A percentile compares a stretch with the other conserved stretches of the same genome.
phyloP scores from a whole-genome alignment of 148 eudicot species.

The Euryodendron excelsum region DNA sequence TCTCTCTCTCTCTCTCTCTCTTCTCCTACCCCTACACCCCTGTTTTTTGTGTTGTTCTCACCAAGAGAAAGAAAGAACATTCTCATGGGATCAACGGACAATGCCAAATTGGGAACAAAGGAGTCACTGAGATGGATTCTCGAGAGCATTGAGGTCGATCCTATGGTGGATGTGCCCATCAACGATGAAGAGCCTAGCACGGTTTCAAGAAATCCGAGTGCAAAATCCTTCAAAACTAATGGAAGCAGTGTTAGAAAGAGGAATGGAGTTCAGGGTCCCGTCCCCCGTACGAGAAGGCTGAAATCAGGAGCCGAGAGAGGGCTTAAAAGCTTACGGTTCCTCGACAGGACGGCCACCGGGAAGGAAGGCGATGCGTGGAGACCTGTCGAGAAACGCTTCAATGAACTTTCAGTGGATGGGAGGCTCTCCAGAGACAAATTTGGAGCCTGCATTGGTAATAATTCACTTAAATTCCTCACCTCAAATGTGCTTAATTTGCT shows the following conservation, averaged over 20 bases:
- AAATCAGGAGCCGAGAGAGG: conserved; percentile 64
- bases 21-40: too few species aligned
- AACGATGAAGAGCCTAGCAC: background rate
- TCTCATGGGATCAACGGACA: background rate
- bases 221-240: conserved; percentile 16
- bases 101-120: conserved; percentile 6
- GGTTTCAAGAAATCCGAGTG: conserved; percentile 4
- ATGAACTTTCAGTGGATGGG: conserved; percentile 42
- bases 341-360: conserved; percentile 54
- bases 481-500: background rate
- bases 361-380: conserved; percentile 81
- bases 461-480: background rate
- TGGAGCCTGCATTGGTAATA: conserved; percentile 80
- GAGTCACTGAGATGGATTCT: conserved; percentile 39
- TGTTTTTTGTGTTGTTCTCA: background rate
- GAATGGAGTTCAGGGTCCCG: conserved; percentile 4
- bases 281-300: conserved; percentile 39
- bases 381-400: conserved; percentile 62
- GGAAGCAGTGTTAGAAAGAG: conserved; percentile 29
- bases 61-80: background rate
- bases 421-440: conserved; percentile 70
- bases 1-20: background rate
- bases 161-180: conserved; percentile 14
- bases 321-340: conserved; percentile 66
- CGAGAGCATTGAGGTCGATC: conserved; percentile 24